Evolutionary conservation across 371 early-diverging fungal genomes (phyloP).

Genomic region (Rhizopus microsporus): DNA sequence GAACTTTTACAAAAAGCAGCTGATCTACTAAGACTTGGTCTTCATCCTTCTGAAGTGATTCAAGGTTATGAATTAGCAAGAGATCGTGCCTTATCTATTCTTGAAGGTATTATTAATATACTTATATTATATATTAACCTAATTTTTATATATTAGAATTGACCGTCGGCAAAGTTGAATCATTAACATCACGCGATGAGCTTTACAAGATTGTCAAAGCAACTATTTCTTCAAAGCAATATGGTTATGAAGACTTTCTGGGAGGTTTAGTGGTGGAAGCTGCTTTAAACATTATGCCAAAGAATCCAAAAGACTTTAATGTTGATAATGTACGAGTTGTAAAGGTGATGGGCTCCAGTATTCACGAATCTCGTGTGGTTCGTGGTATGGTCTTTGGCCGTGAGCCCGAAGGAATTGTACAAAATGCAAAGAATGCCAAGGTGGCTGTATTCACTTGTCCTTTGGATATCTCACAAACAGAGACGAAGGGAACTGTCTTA

Average conservation of each 20-base stretch:
- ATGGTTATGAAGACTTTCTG: slow-evolving; percentile 91
- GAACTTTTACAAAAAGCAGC: slow-evolving; percentile 95
- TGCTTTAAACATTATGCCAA: slow-evolving; percentile 90
- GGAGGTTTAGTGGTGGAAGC: slow-evolving; percentile 84
- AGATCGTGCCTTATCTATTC: slow-evolving; percentile 79
- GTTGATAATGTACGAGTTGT: slow-evolving; percentile 96
- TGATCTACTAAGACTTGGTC: slow-evolving; percentile 89
- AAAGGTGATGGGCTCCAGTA: slow-evolving; percentile 94
- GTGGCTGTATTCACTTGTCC: slow-evolving; percentile 97
- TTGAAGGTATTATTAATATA: slow-evolving; percentile 63
- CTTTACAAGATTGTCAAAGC: slow-evolving; percentile 74
- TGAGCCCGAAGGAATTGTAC: slow-evolving; percentile 84
- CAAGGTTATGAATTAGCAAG: slow-evolving; percentile 92
- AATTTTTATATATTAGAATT: slow-evolving; percentile 52
- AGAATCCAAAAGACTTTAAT: slow-evolving; percentile 83
- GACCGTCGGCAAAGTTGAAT: slow-evolving; percentile 64
- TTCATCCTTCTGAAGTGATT: slow-evolving; percentile 92
- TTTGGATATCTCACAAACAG: slow-evolving; percentile 94
- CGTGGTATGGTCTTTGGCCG: slow-evolving; percentile 99
- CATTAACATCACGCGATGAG: slow-evolving; percentile 56
- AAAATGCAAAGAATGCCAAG: slow-evolving; percentile 80
- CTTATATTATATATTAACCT: background rate
- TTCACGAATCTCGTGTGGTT: slow-evolving; percentile 92
- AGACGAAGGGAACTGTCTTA: slow-evolving; percentile 99
- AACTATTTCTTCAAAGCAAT: slow-evolving; percentile 90